Conservation (phyloP, 2,329 filamentous ascomycete genomes). For the Ramularia collo-cygni region DNA sequence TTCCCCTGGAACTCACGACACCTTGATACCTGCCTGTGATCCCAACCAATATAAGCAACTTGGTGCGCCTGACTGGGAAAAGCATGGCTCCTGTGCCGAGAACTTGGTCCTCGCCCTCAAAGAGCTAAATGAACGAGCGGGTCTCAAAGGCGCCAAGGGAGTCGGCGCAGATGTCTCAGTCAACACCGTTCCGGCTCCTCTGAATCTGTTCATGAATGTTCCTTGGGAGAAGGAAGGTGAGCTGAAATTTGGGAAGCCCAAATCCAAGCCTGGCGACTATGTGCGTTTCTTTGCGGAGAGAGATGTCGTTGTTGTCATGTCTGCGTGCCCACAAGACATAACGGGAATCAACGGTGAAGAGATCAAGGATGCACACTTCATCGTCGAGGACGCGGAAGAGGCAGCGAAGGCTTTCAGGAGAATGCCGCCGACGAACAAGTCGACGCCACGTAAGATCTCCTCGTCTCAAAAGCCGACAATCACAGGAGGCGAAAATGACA, state of each 20-base stretch:
- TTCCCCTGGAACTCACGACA: conserved; percentile 40
- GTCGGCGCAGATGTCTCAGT: conserved; percentile 44
- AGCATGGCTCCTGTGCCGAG: conserved; percentile 43
- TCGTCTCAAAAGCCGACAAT: conserved; percentile 1
- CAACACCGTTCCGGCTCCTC: conserved; percentile 41
- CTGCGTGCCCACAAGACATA: conserved; percentile 41
- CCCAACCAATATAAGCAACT: conserved; percentile 37
- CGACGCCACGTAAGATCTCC: conserved; percentile 11
- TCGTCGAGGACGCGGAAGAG: conserved; percentile 29
- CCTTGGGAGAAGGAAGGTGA: conserved; percentile 37
- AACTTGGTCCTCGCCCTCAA: conserved; percentile 44
- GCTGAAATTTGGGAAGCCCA: conserved; percentile 36
- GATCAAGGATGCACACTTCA: conserved; percentile 40
- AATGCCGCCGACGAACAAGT: conserved; percentile 18
- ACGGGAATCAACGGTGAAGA: conserved; percentile 37
- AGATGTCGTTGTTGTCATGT: conserved; percentile 43
- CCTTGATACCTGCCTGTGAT: conserved; percentile 43
- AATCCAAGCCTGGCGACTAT: conserved; percentile 37
- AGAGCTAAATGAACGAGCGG: conserved; percentile 41
- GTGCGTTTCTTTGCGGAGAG: conserved; percentile 39
- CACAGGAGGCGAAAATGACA: conserved; percentile 7
- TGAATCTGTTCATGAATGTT: conserved; percentile 45
- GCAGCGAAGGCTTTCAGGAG: conserved; percentile 14
- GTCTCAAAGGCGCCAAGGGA: conserved; percentile 40
- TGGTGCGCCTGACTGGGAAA: conserved; percentile 38